Conservation (phyloP, 805 yeast genomes). For the Candida endomychidarum region DNA sequence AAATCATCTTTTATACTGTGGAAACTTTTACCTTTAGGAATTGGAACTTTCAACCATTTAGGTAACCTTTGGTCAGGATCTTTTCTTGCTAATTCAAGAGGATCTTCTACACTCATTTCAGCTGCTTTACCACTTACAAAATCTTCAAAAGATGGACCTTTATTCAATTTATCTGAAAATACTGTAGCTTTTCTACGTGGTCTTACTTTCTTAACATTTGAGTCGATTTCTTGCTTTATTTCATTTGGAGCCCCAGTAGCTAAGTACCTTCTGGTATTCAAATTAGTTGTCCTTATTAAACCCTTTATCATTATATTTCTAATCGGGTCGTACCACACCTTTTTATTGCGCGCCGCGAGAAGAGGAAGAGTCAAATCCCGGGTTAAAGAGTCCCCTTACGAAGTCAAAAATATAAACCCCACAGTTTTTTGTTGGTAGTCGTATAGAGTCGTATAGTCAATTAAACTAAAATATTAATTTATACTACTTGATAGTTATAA, state of each 20-base stretch:
- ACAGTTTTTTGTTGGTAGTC: too few relatives aligned
- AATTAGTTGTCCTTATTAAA: neutral
- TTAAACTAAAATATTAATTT: too few relatives aligned
- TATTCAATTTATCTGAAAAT: conserved; percentile 67
- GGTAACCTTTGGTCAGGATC: conserved; percentile 78
- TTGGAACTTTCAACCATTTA: conserved; percentile 90
- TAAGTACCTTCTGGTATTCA: conserved; percentile 18
- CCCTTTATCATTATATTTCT: conserved; percentile 2
- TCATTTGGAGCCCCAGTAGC: conserved; percentile 14
- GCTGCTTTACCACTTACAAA: conserved; percentile 82
- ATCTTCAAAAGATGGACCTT: conserved; percentile 94
- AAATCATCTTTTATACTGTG: conserved; percentile 81
- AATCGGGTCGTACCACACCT: conserved; percentile 11
- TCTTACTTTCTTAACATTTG: conserved; percentile 1
- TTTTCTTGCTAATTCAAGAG: conserved; percentile 69
- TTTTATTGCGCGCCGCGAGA: conserved; percentile 6
- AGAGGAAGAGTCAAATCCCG: conserved; percentile 6
- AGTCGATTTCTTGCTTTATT: neutral
- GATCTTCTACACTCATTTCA: conserved; percentile 58
- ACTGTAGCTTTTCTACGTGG: conserved; percentile 46
- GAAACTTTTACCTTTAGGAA: conserved; percentile 91
- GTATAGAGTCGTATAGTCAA: too few relatives aligned
- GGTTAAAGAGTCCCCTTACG: conserved; percentile 1
- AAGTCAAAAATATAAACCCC: too few relatives aligned
- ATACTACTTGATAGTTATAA: neutral